phyloP scores from a whole-genome alignment of 1,284 basidiomycete genomes.

The Xerocomus amazonicus region DNA sequence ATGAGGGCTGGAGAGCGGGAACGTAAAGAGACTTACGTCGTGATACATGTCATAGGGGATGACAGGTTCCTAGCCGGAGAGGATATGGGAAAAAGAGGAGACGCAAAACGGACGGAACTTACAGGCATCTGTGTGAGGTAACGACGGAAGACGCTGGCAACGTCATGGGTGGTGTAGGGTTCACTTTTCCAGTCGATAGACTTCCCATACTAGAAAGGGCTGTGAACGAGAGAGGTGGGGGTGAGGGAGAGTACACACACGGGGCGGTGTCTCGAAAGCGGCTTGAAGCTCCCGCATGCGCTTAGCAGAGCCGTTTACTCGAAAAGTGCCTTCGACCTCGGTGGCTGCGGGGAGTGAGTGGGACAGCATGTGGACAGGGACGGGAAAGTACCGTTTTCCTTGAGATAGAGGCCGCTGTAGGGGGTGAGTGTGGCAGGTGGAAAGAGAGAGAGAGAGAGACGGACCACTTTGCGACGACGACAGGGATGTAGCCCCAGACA shows the following conservation, averaged over 20 bases:
- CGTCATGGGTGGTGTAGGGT: slow-evolving; percentile 90
- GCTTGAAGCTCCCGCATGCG: slow-evolving; percentile 95
- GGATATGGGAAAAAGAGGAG: slow-evolving; percentile 11
- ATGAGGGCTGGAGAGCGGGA: slow-evolving; percentile 17
- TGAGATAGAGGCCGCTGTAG: slow-evolving; percentile 80
- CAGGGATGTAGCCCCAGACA: slow-evolving; percentile 92
- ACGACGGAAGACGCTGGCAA: slow-evolving; percentile 92
- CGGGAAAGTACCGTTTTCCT: slow-evolving; percentile 69
- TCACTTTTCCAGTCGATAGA: slow-evolving; percentile 86
- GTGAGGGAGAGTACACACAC: slow-evolving; percentile 50
- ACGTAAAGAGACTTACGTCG: slow-evolving; percentile 51
- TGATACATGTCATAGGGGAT: slow-evolving; percentile 88
- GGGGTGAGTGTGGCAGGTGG: slow-evolving; percentile 7
- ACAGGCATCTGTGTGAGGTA: slow-evolving; percentile 97
- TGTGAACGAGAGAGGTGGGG: slow-evolving; percentile 1
- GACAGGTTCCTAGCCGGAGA: slow-evolving; percentile 71
- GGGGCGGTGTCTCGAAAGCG: slow-evolving; percentile 84
- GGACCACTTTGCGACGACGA: slow-evolving; percentile 95
- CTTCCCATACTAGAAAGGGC: slow-evolving; percentile 76
- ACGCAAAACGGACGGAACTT: slow-evolving; percentile 35
- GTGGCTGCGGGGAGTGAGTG: slow-evolving; percentile 56
- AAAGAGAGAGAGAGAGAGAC: slow-evolving; percentile 31
- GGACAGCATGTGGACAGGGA: background rate
- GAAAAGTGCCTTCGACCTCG: slow-evolving; percentile 93
- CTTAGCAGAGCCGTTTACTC: slow-evolving; percentile 89